Conservation (phyloP, 225 moss, liverwort and hornwort genomes). For the Straminergon stramineum region DNA sequence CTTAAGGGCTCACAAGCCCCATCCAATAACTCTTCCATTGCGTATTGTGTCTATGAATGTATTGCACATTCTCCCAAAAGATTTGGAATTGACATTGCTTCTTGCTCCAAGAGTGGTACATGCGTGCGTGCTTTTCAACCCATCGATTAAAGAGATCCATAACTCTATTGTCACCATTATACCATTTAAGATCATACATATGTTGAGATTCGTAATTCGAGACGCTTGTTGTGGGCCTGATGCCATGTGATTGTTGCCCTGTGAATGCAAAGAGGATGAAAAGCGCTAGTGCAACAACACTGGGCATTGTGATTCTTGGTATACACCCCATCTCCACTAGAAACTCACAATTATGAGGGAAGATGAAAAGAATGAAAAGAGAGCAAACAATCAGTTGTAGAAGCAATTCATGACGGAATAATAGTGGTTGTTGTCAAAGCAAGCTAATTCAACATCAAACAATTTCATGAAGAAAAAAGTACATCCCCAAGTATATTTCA, state of each 20-base stretch:
- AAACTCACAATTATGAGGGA: not conserved
- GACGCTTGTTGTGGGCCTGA: accelerated
- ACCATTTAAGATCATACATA: accelerated
- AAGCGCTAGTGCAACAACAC: accelerated
- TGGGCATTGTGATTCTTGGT: not conserved
- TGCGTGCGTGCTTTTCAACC: not conserved
- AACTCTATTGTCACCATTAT: accelerated
- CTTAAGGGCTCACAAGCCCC: no score
- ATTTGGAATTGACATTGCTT: not conserved
- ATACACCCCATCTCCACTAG: not conserved
- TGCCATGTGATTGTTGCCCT: not conserved
- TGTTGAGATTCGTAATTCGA: not conserved
- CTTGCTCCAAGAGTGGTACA: not conserved
- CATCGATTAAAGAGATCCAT: not conserved
- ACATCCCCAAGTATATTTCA: not conserved
- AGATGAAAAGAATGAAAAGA: not conserved
- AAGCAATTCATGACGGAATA: accelerated
- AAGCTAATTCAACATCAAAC: not conserved
- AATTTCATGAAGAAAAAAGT: not conserved
- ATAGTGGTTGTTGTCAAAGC: no score
- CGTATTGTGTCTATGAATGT: slow-evolving; percentile 21
- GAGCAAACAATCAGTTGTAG: not conserved
- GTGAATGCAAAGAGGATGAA: not conserved
- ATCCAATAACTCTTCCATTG: slow-evolving; percentile 15
- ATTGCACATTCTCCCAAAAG: slow-evolving; percentile 31